Percentiles rank a stretch among this genome's conserved stretches.
Conservation (phyloP, 441 rosid genomes). For the Bocquillonia castaneifolia region DNA sequence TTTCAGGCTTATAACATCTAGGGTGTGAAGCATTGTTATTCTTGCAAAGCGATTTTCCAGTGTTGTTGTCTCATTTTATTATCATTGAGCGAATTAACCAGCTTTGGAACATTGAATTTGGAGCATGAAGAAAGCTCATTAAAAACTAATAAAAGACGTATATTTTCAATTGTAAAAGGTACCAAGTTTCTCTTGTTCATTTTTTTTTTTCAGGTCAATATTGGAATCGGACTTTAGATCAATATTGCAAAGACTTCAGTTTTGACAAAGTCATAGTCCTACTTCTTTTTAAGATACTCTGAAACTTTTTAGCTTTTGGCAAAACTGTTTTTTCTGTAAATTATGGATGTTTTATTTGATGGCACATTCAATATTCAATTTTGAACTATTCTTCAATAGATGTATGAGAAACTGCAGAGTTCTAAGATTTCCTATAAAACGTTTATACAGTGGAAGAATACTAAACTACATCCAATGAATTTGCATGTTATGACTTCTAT, state of each 20-base stretch:
- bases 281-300: too few species aligned
- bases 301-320: neutral
- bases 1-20: neutral
- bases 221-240: neutral
- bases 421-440: neutral
- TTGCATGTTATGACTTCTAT: neutral
- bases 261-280: too few species aligned
- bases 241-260: too few species aligned
- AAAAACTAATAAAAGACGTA: constrained; percentile 6
- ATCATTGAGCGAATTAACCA: neutral
- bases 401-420: neutral
- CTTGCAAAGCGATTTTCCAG: neutral
- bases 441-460: too few species aligned
- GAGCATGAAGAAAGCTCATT: constrained; percentile 9
- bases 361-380: neutral
- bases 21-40: neutral
- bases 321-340: neutral
- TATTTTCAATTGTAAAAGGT: neutral
- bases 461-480: neutral
- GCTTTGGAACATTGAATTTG: constrained; percentile 7
- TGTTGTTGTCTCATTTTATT: neutral
- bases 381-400: neutral
- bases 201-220: neutral
- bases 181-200: neutral
- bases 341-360: neutral